phyloP scores from a whole-genome alignment of 108 stramenopile species.

The Nitzschia sp. region DNA sequence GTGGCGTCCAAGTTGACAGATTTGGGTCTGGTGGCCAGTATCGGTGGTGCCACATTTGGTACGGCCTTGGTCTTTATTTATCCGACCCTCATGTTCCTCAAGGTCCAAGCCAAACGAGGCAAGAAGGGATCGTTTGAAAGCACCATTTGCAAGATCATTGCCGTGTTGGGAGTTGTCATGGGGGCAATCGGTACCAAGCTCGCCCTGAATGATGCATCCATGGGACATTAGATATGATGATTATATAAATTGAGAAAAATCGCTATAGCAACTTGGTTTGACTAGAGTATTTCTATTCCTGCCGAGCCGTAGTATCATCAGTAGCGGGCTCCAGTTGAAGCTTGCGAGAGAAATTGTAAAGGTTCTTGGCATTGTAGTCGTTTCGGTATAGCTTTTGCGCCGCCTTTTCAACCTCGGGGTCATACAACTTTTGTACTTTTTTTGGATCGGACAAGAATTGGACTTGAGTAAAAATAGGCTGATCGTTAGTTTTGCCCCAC shows the following conservation, averaged over 20 bases:
- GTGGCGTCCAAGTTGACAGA: slow-evolving; percentile 76
- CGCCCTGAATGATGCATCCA: slow-evolving; percentile 29
- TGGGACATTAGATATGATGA: slow-evolving; percentile 1
- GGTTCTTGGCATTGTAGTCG: background rate
- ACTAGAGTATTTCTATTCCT: too few species aligned
- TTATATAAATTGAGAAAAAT: background rate
- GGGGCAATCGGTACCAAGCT: slow-evolving; percentile 74
- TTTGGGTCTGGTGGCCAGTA: slow-evolving; percentile 80
- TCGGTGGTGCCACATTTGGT: slow-evolving; percentile 94
- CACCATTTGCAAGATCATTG: slow-evolving; percentile 64
- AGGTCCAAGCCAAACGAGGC: slow-evolving; percentile 31
- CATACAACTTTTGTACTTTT: background rate
- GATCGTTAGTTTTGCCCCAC: background rate
- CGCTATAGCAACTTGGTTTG: too few species aligned
- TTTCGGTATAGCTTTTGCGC: background rate
- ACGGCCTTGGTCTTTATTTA: slow-evolving; percentile 90
- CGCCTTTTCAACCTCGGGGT: background rate
- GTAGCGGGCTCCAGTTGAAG: background rate
- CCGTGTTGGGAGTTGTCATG: slow-evolving; percentile 73
- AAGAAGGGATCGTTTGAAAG: slow-evolving; percentile 61
- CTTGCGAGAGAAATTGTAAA: background rate
- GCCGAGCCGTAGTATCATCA: too few species aligned
- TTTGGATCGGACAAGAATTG: background rate
- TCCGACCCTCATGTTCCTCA: slow-evolving; percentile 84
- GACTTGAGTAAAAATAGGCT: background rate